Base-by-base conservation (phyloP, 352 stramenopile species). In the Phytophthora boehmeriae region DNA sequence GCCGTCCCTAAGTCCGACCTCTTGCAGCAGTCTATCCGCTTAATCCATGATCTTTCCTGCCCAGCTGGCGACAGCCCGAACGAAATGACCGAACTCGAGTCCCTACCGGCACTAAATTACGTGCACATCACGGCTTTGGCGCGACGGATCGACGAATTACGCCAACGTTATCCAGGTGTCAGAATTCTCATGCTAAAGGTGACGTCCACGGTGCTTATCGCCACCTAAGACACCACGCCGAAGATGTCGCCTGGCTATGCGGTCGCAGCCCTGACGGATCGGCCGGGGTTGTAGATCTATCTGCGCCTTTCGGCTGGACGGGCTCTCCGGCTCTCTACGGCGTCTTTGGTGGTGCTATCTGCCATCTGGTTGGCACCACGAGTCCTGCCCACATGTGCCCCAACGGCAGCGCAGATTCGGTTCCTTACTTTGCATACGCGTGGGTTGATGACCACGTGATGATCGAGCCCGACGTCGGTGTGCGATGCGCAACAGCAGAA, bases 261-360 rank as follows among this genome's bases (percentile, higher is more conserved):
- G 30, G 30, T 11, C 30, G 6, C 30, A 36, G 6, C 6, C 30
- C 30, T 6, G 30, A 36, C 30, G 11, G 6, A 11, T 36, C 30
- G 6, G 30, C 30, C 11, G 30, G 30, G 30, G 30, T 11, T 36
- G 30, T 6, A 11, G 30, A 36, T 36, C 30, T 34, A 8, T 4
- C 28, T n/a, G 46, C 46, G 11, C 46, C 30, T 0, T 53, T 42
- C 17, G 46, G 46, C 8, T 53, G 46, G 46, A 27, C 46, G 11
- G 46, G 46, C 0, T 53, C 28, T 1, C 46, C 14, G 30, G 11
- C 46, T 5, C 42, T 11, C 2, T 53, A 53, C n/a, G 46, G 4
- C 2, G 3, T 42, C 8, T 42, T 53, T 30, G 46, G 46, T 8
- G 23, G 28, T 27, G 46, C 46, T 16, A 53, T 53, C 30, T 36